Evolutionary conservation across 768 basidiomycete genomes (phyloP), one percentile per base, ranked within the genome.

Genomic region (Suillus clintonianus): DNA sequence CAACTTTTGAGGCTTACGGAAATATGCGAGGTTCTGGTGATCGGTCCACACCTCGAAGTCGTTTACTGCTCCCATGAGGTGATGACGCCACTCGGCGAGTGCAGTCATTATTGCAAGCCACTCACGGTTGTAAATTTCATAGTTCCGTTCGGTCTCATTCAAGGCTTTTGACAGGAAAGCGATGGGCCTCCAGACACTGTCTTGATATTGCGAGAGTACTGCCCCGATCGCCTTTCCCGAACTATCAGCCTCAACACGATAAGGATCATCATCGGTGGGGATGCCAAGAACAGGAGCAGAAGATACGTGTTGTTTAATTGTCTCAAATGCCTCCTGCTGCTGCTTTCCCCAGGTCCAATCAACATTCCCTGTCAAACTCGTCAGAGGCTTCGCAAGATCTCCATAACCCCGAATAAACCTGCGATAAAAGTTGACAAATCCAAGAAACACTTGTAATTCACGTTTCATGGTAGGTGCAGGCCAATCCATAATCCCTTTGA

Each of bases 51-150:
- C 5, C n/a, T 60, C 24, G 4, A 60, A 51, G 7, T 60, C 59
- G 0, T 15, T 9, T 8, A 11, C n/a, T 1, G 64, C 15, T 0
- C 30, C 62, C 41, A 66, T 58, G 0, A 65, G 42, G 1, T 60
- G 30, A 50, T 77, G 68, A 9, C 73, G 65, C 76, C 76, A 77
- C 13, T 78, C 73, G 0, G 68, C n/a, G 1, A 82, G 65, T 0
- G 75, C 73, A 34, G 70, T 37, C n/a, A 85, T 74, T 32, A 86
- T 81, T 0, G 83, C 81, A 3, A 85, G 74, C 0, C 86, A 61
- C 69, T 88, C 85, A 62, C 78, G 77, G 66, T 87, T 76, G 54
- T 81, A 72, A 37, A 78, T 75, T 10, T 80, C 72, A 64, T 86
- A 86, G 66, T 85, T 85, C 3, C 70, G 57, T 68, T 86, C 80